phyloP scores from a whole-genome alignment of 306 rosid genomes.

The Ochetophila trinervis region DNA sequence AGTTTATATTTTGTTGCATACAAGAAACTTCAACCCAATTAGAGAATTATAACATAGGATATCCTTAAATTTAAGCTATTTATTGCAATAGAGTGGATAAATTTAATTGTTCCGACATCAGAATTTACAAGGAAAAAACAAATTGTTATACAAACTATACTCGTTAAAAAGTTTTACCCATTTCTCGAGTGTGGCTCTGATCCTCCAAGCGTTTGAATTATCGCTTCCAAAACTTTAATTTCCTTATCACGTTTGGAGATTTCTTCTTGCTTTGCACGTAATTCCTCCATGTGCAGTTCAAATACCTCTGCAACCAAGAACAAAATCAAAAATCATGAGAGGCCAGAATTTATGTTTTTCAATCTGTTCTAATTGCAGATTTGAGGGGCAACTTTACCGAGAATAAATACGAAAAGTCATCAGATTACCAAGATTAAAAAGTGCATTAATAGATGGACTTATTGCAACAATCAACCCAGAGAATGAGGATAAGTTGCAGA shows the following conservation, averaged over 20 bases:
- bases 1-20: background rate
- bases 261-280: conserved; percentile 79
- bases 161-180: conserved; percentile 13
- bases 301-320: conserved; percentile 65
- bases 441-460: too few species aligned
- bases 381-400: too few species aligned
- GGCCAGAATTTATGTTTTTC: background rate
- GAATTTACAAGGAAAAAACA: conserved; percentile 26
- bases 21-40: background rate
- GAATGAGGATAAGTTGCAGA: too few species aligned
- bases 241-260: conserved; percentile 80
- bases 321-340: background rate
- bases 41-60: background rate
- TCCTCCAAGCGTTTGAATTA: conserved; percentile 86
- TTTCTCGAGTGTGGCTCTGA: conserved; percentile 35
- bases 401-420: too few species aligned
- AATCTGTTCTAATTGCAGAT: background rate
- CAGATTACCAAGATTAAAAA: too few species aligned
- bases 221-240: conserved; percentile 78
- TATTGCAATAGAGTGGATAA: background rate
- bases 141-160: background rate
- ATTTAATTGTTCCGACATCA: conserved; percentile 18
- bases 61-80: conserved; percentile 1
- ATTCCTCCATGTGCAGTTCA: conserved; percentile 91
- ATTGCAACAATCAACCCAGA: too few species aligned